Base-by-base conservation (phyloP, 148 eudicot species). In the Talinum fruticosum region DNA sequence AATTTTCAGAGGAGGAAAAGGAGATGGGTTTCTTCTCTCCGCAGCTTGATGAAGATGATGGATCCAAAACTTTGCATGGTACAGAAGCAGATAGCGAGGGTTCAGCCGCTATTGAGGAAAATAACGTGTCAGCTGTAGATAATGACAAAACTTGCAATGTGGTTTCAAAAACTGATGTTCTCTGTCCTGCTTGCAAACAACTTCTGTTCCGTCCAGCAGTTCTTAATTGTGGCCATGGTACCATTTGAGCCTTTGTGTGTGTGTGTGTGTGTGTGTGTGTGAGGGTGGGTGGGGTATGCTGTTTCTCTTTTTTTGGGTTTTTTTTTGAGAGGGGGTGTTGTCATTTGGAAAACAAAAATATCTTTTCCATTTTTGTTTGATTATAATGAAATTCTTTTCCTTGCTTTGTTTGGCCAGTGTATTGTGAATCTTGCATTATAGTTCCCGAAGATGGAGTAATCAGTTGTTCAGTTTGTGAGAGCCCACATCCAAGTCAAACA, bases 191-290 rank as follows among this genome's bases (percentile, higher is more conserved):
- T 69, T 93, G 96, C 91, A 85, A 84, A 53, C 85, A 84, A 78
- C 81, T 93, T 71, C 86, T 93, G 33, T 85, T 67, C 76, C 87
- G 86, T 71, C 97, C 97, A 36, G 85, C 78, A 76, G 92, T 89
- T 87, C 87, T 92, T 51, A 89, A 92, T 72, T 92, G 97, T 85
- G 97, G 97, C 65, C 97, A 92, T 83, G 97, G 97, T 92, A 90
- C 24, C 45, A 28, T 74, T 41, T 78, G 23, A 51, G 66, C 33
- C 23, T 2, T 10, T n/a, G 26, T n/a, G 10, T 57, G 28, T 3
- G 64, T 0, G 64, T 8, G 2, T 57, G 62, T 21, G n/a, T 57
- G 5, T 4, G 4, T 53, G 57, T 4, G 57, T 38, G 44, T 7
- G 38, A 5, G 44, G 6, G 44, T 38, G 44, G 8, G 8, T 38